phyloP scores from a whole-genome alignment of 768 basidiomycete species.

The Collybia sordida region DNA sequence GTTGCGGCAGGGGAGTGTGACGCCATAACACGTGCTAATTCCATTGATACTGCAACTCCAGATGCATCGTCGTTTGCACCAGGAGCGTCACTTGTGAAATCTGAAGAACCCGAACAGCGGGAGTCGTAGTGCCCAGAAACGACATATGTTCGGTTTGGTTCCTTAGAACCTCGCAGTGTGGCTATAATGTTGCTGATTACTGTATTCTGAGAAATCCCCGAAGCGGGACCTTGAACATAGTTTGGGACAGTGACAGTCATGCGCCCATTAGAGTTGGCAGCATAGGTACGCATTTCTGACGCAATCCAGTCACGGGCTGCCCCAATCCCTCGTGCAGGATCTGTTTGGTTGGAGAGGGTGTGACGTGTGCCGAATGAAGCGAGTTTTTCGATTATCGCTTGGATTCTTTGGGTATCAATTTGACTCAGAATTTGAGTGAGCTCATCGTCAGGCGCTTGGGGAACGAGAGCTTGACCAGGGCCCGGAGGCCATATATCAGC shows the following conservation, averaged over 20 bases:
- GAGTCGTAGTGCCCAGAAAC: slow-evolving; percentile 59
- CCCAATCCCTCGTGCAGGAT: slow-evolving; percentile 51
- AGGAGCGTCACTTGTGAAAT: slow-evolving; percentile 45
- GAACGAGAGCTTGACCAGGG: slow-evolving; percentile 39
- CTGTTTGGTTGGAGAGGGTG: slow-evolving; percentile 53
- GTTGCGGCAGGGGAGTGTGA: slow-evolving; percentile 45
- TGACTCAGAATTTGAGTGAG: slow-evolving; percentile 44
- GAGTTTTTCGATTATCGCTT: slow-evolving; percentile 49
- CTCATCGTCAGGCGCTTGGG: slow-evolving; percentile 44
- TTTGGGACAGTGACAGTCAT: slow-evolving; percentile 45
- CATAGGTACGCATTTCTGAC: slow-evolving; percentile 39
- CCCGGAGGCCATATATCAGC: slow-evolving; percentile 44
- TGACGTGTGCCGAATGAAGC: slow-evolving; percentile 55
- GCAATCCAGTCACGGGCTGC: slow-evolving; percentile 61
- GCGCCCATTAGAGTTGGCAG: slow-evolving; percentile 36
- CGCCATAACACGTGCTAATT: slow-evolving; percentile 51
- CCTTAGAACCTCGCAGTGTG: slow-evolving; percentile 45
- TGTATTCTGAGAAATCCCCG: slow-evolving; percentile 37
- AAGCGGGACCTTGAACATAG: slow-evolving; percentile 39
- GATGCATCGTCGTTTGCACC: slow-evolving; percentile 57
- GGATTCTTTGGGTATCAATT: slow-evolving; percentile 43
- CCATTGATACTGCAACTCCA: slow-evolving; percentile 53
- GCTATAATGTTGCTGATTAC: slow-evolving; percentile 52
- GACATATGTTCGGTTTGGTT: slow-evolving; percentile 51
- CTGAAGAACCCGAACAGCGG: slow-evolving; percentile 34